Evolutionary conservation across 2,329 filamentous ascomycete species (phyloP).

Genomic region (Exophiala phaeomuriformis): DNA sequence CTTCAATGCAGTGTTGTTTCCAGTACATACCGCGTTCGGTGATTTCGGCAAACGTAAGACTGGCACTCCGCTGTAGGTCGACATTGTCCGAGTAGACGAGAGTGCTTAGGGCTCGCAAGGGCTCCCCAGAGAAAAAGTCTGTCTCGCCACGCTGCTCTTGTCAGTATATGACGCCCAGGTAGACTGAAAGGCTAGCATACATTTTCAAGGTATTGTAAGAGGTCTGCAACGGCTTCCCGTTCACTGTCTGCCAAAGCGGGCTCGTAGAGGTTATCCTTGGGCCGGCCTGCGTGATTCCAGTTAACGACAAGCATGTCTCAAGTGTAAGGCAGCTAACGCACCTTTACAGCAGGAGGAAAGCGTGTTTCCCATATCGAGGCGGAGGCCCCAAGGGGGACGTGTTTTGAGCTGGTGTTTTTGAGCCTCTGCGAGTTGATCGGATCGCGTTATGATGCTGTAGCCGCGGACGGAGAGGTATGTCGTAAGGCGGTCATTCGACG

Average conservation of each 20-base stretch:
- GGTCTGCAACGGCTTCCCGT: constrained; percentile 89
- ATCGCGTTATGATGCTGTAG: constrained; percentile 2
- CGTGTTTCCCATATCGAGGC: constrained; percentile 27
- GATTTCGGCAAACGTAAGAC: constrained; percentile 96
- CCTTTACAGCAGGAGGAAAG: constrained; percentile 29
- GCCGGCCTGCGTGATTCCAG: constrained; percentile 50
- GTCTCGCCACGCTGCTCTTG: constrained; percentile 73
- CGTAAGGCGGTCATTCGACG: constrained; percentile 16
- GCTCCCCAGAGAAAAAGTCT: constrained; percentile 96
- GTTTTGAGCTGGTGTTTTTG: constrained; percentile 2
- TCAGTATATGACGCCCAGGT: constrained; percentile 22
- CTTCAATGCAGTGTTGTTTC: background rate
- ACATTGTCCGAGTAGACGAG: constrained; percentile 98
- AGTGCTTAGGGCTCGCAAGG: constrained; percentile 85
- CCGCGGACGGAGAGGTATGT: constrained; percentile 1
- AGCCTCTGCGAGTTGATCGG: constrained; percentile 3
- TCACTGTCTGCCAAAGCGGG: constrained; percentile 90
- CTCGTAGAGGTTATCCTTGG: constrained; percentile 75
- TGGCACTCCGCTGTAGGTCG: constrained; percentile 92
- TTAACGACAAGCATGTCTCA: constrained; percentile 6
- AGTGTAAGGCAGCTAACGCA: constrained; percentile 1
- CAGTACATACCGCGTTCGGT: constrained; percentile 74
- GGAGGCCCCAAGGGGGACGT: constrained; percentile 20
- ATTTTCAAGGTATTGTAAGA: constrained; percentile 93
- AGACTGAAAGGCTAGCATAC: constrained; percentile 47